Base-by-base conservation (phyloP, 805 yeast genomes). In the Myxozyma mucilagina region DNA sequence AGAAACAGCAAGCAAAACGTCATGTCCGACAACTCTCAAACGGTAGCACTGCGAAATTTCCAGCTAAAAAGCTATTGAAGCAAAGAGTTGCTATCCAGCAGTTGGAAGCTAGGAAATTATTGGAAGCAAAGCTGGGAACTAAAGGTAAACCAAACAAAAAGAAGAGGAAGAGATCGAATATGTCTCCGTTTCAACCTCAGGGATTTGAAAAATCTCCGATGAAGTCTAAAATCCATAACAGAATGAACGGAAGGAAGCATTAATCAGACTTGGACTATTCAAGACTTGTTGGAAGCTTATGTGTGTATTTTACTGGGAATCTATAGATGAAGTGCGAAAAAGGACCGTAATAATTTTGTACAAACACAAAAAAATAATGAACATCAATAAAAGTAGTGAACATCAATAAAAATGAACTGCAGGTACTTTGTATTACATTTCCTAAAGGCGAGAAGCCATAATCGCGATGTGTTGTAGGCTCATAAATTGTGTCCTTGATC, bases 131-230 rank as follows among this genome's bases (percentile, higher is more conserved):
- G 48, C n/a, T 52, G 32, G 41, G 41, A 31, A 18, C 47, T 9
- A 52, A 24, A 6, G 34, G 35, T 38, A 35, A 13, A 14, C 14
- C 16, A n/a, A 49, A 44, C 20, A 53, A 53, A 36, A 53, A 53
- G 57, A 44, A 53, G 50, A 45, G 35, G 35, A 41, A 31, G 14
- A 41, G 38, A n/a, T 8, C 13, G n/a, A 29, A n/a, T 1, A 7
- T 44, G 35, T 53, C 57, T 32, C 57, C 57, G 4, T 45, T 34
- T 39, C 49, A 53, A 29, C 57, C 57, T 8, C 50, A 53, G 50
- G 43, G 16, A n/a, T 53, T 44, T 20, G 53, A 50, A 6, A 9
- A 31, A 35, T 24, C 57, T 18, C 42, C 44, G 35, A n/a, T 14
- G 45, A 50, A 50, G 45, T 11, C 45, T 20, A 44, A 51, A 29